Evolutionary conservation across 768 basidiomycete species (phyloP), one percentile per base, ranked within the genome.

Genomic region (Phylloporus sp.): DNA sequence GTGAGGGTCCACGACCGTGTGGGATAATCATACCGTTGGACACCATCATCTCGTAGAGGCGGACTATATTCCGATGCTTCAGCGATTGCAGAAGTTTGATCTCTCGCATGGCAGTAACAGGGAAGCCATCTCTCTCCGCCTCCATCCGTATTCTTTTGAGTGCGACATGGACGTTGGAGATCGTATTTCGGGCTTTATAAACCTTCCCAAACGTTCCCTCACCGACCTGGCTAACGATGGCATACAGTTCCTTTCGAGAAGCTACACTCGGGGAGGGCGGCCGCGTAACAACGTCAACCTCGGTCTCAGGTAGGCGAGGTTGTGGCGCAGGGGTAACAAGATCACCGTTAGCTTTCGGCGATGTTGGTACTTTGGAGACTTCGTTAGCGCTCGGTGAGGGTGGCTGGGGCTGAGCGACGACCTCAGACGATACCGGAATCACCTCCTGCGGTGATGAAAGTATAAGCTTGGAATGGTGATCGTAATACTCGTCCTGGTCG

Each of bases 161-260:
- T 16, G 97, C 97, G 34, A 97, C 94, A 55, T 86, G 74, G 12
- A 77, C 67, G 32, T 83, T 86, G n/a, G 82, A 86, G 43, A 85
- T 75, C 10, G 80, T 84, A 58, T 95, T 94, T 53, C 83, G 80
- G 4, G 95, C 95, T 70, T 99, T 99, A 74, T 97, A 89, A 1
- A 99, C 95, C 68, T 98, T 95, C 22, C 95, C 95, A 65, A 98
- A 99, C 2, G 97, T 99, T 3, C 97, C 97, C 69, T 98, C 95
- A 11, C 97, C 97, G 39, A 99, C 97, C 62, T 97, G 95, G 43
- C 82, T 87, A 23, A 98, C 77, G 54, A 94, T 90, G 45, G 83
- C 80, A 69, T 97, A 99, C 18, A 92, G 66, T 52, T 91, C 87
- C 47, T 74, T 72, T 27, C 62, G 62, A 40, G 71, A 64, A 15